Conservation (phyloP, 2,329 filamentous ascomycete genomes). For the Claviceps sp. region DNA sequence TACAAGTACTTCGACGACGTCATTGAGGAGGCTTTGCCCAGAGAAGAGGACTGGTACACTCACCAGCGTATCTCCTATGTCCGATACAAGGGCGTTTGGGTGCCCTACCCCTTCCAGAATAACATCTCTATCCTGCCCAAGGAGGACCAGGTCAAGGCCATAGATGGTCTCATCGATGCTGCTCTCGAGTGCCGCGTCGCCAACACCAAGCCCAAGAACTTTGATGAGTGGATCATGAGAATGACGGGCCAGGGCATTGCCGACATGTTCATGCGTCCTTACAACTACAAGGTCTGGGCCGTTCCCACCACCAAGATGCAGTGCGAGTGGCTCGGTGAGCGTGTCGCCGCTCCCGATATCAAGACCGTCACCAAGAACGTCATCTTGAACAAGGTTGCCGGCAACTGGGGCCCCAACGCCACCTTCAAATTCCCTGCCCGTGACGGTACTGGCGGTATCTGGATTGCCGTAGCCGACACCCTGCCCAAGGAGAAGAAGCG, state of each 20-base stretch:
- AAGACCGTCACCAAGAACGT: conserved; percentile 91
- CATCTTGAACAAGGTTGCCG: conserved; percentile 88
- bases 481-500: conserved; percentile 82
- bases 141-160: conserved; percentile 88
- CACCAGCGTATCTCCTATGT: conserved; percentile 99
- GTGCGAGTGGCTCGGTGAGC: conserved; percentile 96
- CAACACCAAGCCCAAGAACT: conserved; percentile 87
- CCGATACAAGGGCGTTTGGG: conserved; percentile 91
- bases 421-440: conserved; percentile 96
- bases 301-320: conserved; percentile 99
- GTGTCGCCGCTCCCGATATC: conserved; percentile 90
- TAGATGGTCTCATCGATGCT: conserved; percentile 93
- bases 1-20: conserved; percentile 99
- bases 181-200: conserved; percentile 75
- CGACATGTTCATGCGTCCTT: conserved; percentile 95
- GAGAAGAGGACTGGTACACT: conserved; percentile 88
- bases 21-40: conserved; percentile 90
- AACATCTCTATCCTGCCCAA: conserved; percentile 98
- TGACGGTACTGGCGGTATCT: conserved; percentile 95
- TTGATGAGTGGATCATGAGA: conserved; percentile 95
- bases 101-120: conserved; percentile 99
- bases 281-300: conserved; percentile 99
- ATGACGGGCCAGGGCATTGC: conserved; percentile 83
- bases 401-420: conserved; percentile 95
- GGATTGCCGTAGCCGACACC: conserved; percentile 92